Evolutionary conservation across 1,284 basidiomycete genomes (phyloP).

Genomic region (Austroboletus niveus): DNA sequence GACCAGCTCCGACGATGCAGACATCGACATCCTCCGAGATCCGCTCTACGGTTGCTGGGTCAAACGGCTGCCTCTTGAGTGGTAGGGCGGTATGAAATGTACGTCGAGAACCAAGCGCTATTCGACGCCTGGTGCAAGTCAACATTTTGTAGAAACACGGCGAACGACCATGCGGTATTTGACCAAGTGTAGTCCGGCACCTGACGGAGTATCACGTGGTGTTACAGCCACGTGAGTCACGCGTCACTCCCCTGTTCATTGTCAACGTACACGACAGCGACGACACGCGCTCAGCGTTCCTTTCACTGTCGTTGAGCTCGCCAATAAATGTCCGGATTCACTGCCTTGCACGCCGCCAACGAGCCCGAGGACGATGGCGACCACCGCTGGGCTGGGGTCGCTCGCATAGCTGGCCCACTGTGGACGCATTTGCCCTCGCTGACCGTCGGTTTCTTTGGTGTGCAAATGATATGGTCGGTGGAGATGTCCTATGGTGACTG

Average conservation of each 20-base stretch:
- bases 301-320: background rate
- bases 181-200: background rate
- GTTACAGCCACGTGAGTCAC: background rate
- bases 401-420: conserved; percentile 56
- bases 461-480: conserved; percentile 87
- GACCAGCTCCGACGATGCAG: conserved; percentile 95
- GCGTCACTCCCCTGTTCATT: background rate
- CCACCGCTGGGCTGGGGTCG: conserved; percentile 51
- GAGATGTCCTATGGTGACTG: conserved; percentile 85
- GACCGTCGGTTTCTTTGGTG: conserved; percentile 76
- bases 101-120: conserved; percentile 9
- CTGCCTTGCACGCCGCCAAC: conserved; percentile 39
- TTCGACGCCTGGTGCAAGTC: conserved; percentile 3
- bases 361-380: conserved; percentile 32
- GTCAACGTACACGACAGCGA: background rate
- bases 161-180: background rate
- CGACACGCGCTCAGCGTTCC: background rate
- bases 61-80: conserved; percentile 41
- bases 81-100: conserved; percentile 32
- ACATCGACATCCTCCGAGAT: conserved; percentile 91
- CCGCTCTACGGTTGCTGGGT: conserved; percentile 62
- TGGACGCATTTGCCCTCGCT: conserved; percentile 69
- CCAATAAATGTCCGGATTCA: conserved; percentile 47
- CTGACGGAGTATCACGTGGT: background rate
- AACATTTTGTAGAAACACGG: conserved; percentile 5